Evolutionary conservation across 352 stramenopile species (phyloP), one percentile per base, ranked within the genome.

Genomic region (Phytophthora pini): DNA sequence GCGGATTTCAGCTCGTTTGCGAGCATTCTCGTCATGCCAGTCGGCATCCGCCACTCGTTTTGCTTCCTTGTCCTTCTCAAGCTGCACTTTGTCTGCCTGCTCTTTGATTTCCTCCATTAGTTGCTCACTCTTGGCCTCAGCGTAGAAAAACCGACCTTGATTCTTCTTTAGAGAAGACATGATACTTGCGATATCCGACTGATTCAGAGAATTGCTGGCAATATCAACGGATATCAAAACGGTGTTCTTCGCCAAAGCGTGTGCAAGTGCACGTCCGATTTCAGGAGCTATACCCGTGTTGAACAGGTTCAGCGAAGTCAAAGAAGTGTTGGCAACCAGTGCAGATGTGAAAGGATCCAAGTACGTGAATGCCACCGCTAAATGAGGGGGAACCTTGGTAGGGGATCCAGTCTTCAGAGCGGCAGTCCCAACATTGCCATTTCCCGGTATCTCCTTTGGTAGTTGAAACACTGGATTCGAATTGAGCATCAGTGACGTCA

Each of bases 301-400:
- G 64, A 88, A 92, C 24, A 92, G 44, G 12, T 85, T 89, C 17
- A 92, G 56, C 0, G 72, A 64, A 5, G 73, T 80, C 29, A 92
- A 69, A n/a, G 78, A 74, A 17, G 26, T 69, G 27, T 74, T 88
- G 10, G 46, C 13, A 2, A 68, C 68, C 24, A 90, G 41, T 7
- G 78, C 70, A 1, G 66, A 39, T 8, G 72, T 74, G 38, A 88
- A 90, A 11, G 71, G 44, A 36, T 82, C 65, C 13, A 89, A 61
- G 8, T 69, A 43, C 17, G 50, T 44, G 38, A 77, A 67, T n/a
- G 20, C 43, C 24, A 31, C 57, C 31, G 45, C 65, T 32, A 72
- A 44, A 29, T 68, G 32, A 47, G 59, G 17, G 9, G 65, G 54
- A 5, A 56, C 22, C n/a, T 72, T 68, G 15, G 27, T 59, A 5